phyloP scores from a whole-genome alignment of 257 asterid species.

The Ehretia macrophylla region DNA sequence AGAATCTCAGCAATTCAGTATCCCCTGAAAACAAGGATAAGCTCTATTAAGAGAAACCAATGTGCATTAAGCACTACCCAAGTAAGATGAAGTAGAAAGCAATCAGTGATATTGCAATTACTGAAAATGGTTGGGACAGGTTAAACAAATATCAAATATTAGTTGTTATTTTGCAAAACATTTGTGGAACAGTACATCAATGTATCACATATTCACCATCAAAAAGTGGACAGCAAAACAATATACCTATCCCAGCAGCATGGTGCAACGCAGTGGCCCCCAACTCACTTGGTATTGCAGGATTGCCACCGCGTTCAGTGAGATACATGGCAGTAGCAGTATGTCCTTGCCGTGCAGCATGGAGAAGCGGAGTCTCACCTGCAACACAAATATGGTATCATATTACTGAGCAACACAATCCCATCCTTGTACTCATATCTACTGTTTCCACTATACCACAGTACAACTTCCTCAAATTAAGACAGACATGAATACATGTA shows the following conservation, averaged over 20 bases:
- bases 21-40: constrained; percentile 55
- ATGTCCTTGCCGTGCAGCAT: constrained; percentile 91
- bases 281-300: constrained; percentile 73
- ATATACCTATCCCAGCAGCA: constrained; percentile 74
- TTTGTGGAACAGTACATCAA: no score
- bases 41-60: constrained; percentile 6
- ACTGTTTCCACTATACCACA: neutral
- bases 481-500: no score
- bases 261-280: constrained; percentile 91
- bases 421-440: neutral
- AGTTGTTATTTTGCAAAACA: no score
- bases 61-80: neutral
- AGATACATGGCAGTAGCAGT: constrained; percentile 72
- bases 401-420: neutral
- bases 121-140: no score
- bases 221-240: neutral
- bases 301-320: constrained; percentile 70
- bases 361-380: constrained; percentile 92
- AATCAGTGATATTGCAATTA: no score
- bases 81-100: neutral
- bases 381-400: constrained; percentile 11
- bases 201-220: neutral
- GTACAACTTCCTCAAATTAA: neutral
- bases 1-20: constrained; percentile 53
- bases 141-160: no score